Percentiles rank a stretch among this genome's conserved stretches.
Evolutionary conservation across 768 basidiomycete species (phyloP).

Genomic region (Pisolithus marmoratus): DNA sequence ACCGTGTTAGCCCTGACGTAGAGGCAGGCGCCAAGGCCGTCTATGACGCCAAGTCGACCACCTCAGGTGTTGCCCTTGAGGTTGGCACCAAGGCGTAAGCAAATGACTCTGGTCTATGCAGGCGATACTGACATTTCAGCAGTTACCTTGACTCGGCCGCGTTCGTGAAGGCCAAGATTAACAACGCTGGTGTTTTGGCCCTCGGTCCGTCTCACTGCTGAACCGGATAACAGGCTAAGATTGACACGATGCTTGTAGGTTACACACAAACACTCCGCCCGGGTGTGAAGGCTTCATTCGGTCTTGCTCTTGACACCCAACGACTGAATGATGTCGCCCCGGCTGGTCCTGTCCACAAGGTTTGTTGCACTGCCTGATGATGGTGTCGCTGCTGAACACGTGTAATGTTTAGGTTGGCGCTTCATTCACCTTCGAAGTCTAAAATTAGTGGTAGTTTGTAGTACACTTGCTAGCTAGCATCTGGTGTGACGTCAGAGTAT

Average conservation of each 20-base stretch:
- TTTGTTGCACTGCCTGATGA: constrained; percentile 18
- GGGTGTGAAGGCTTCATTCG: constrained; percentile 89
- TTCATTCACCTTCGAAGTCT: constrained; percentile 69
- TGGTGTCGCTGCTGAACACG: background rate
- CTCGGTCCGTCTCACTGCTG: constrained; percentile 47
- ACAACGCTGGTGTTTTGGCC: constrained; percentile 88
- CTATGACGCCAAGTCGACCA: constrained; percentile 90
- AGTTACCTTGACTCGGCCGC: constrained; percentile 84
- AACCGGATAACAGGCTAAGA: background rate
- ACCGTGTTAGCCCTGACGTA: constrained; percentile 85
- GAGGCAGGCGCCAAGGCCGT: constrained; percentile 96
- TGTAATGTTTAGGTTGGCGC: constrained; percentile 53
- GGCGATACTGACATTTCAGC: background rate
- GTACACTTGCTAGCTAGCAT: background rate
- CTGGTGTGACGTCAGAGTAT: too few species aligned
- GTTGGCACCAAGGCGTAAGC: constrained; percentile 93
- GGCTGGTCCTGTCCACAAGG: constrained; percentile 73
- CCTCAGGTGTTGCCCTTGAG: constrained; percentile 83
- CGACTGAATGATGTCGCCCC: constrained; percentile 71
- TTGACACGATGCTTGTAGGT: constrained; percentile 35
- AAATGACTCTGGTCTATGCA: background rate
- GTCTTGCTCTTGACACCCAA: constrained; percentile 93
- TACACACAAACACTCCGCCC: constrained; percentile 93
- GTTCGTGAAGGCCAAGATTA: constrained; percentile 98
- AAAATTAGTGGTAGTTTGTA: constrained; percentile 26